Evolutionary conservation across 768 basidiomycete species (phyloP), one percentile per base, ranked within the genome.

Genomic region (Lactifluus hygrophoroides): DNA sequence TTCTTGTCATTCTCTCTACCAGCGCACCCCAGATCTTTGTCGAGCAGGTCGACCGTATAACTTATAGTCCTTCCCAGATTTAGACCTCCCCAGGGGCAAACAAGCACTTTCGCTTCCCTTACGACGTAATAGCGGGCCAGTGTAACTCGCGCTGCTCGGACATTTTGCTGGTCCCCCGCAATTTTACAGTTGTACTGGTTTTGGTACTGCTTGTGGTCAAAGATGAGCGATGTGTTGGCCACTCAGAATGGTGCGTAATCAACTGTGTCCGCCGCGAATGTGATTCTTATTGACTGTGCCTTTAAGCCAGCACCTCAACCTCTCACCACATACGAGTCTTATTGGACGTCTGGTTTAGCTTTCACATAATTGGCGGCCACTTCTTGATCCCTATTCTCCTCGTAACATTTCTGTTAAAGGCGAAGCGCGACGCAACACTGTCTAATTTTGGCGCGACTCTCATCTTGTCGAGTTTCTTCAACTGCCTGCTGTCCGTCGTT

Each of bases 311-410:
- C 42, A 34, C 23, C 34, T 27, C 49, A 3, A 11, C 13, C 46
- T 13, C 30, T 30, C 23, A 32, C 14, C 25, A 50, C 47, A 10
- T 38, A 16, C 56, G 37, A 27, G 21, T 27, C 25, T 32, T 56
- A 45, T 14, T 61, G 5, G 42, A 35, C 37, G 13, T 44, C 30
- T 61, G 40, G 40, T 58, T 49, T 14, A 37, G 40, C 51, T 58
- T 61, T 17, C 51, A 61, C 8, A 54, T 54, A 32, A 10, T 49
- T 17, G 56, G 51, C 21, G 38, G 46, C 37, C 56, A 61, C 23
- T 14, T 61, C 30, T 19, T 61, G 34, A 5, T 53, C 28, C 56
- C 57, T 17, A 17, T 58, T 47, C 60, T 61, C 45, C 7, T 61
- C 34, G 16, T 23, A 10, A 58, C 60, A 11, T 61, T 61, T 34